phyloP scores from a whole-genome alignment of 305 asterid genomes.

The Fraxinus velutina region DNA sequence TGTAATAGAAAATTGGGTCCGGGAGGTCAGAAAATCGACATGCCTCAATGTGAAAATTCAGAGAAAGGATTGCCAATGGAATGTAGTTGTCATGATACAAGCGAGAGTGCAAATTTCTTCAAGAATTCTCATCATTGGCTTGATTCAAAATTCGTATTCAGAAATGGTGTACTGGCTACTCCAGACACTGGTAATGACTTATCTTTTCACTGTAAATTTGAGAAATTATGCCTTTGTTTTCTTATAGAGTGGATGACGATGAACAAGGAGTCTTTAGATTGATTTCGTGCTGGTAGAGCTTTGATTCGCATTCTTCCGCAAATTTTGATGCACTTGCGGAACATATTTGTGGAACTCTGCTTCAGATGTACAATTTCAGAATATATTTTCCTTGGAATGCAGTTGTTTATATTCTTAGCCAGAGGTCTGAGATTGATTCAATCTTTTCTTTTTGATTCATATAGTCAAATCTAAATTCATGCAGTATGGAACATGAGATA shows the following conservation, averaged over 20 bases:
- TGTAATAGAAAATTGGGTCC: constrained; percentile 16
- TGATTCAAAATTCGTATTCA: constrained; percentile 43
- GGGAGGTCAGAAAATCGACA: constrained; percentile 22
- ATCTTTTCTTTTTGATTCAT: neutral
- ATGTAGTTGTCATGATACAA: constrained; percentile 49
- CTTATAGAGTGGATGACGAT: constrained; percentile 67
- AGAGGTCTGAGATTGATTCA: neutral
- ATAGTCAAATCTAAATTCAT: neutral
- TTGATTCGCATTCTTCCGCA: constrained; percentile 30
- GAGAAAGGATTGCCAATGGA: constrained; percentile 34
- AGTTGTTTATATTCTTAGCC: neutral
- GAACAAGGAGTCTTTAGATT: constrained; percentile 41
- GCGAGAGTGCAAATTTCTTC: constrained; percentile 17
- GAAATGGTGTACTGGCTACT: constrained; percentile 56
- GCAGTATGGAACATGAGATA: neutral
- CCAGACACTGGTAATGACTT: constrained; percentile 37
- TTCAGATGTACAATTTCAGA: constrained; percentile 22
- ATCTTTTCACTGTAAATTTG: constrained; percentile 66
- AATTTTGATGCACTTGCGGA: constrained; percentile 54
- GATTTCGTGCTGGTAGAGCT: constrained; percentile 27
- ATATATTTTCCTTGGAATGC: neutral
- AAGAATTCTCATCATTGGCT: constrained; percentile 21
- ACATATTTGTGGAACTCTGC: constrained; percentile 24
- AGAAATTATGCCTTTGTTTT: constrained; percentile 74
- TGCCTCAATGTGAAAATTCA: constrained; percentile 21